phyloP scores from a whole-genome alignment of 2,329 filamentous ascomycete genomes.

The Raffaelea deltoideospora region DNA sequence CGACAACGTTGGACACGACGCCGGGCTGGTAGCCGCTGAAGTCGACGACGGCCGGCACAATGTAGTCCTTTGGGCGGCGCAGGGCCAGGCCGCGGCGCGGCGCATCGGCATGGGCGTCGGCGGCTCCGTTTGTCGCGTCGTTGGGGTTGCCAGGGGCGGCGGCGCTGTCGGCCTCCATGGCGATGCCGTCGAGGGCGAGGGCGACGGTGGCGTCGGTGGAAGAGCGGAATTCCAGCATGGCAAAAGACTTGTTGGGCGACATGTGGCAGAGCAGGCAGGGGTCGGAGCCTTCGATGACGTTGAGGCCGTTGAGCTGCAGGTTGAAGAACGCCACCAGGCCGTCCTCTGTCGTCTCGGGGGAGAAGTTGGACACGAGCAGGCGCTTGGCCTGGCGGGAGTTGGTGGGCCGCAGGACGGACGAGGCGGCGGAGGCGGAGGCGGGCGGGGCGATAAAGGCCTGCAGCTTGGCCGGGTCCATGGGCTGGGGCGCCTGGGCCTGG shows the following conservation, averaged over 20 bases:
- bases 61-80: conserved; percentile 88
- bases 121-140: too few species aligned
- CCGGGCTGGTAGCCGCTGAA: conserved; percentile 61
- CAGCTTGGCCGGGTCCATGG: conserved; percentile 85
- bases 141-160: too few species aligned
- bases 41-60: conserved; percentile 67
- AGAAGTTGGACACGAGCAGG: conserved; percentile 74
- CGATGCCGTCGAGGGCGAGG: conserved; percentile 75
- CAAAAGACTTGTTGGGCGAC: conserved; percentile 64
- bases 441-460: conserved; percentile 94
- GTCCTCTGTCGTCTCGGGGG: conserved; percentile 59
- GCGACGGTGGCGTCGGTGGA: conserved; percentile 81
- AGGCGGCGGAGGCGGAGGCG: conserved; percentile 40
- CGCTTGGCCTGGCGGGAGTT: conserved; percentile 92
- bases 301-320: conserved; percentile 88
- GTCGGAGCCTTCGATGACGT: conserved; percentile 70
- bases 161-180: conserved; percentile 61
- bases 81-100: conserved; percentile 51
- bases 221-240: conserved; percentile 80
- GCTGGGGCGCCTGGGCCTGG: too few species aligned
- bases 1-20: conserved; percentile 63
- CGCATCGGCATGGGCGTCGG: too few species aligned
- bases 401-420: conserved; percentile 58
- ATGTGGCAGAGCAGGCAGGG: conserved; percentile 77
- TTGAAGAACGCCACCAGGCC: conserved; percentile 78